Percentiles rank a stretch among this genome's conserved stretches.
Conservation (phyloP, 1,284 basidiomycete genomes). For the Amylostereum chailletii region DNA sequence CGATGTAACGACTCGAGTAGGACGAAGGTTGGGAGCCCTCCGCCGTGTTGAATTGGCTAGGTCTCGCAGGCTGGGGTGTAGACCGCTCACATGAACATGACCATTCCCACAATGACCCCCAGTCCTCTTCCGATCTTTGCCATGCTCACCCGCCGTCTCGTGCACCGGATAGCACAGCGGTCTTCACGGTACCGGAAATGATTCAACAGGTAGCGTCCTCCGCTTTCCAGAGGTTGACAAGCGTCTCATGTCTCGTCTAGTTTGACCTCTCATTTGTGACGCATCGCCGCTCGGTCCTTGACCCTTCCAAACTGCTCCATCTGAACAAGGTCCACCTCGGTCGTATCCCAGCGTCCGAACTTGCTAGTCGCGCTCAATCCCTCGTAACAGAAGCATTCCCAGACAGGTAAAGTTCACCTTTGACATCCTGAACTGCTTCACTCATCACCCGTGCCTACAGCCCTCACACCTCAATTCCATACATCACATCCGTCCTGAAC, state of each 20-base stretch:
- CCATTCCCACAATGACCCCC: neutral
- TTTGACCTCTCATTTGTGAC: constrained; percentile 69
- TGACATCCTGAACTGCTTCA: neutral
- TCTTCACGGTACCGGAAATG: constrained; percentile 61
- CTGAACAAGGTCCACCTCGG: constrained; percentile 72
- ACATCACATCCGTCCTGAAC: constrained; percentile 48
- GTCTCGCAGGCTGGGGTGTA: constrained; percentile 86
- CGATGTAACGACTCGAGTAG: constrained; percentile 23
- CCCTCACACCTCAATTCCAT: constrained; percentile 38
- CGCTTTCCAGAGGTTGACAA: neutral
- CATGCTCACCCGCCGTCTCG: constrained; percentile 14
- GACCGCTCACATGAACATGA: constrained; percentile 25
- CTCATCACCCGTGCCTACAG: constrained; percentile 19
- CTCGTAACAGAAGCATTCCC: constrained; percentile 41
- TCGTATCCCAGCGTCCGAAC: constrained; percentile 20
- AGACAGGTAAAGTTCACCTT: constrained; percentile 23
- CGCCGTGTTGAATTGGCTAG: constrained; percentile 90
- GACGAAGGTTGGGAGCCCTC: constrained; percentile 82
- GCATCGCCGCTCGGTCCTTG: constrained; percentile 67
- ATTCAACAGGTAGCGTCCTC: constrained; percentile 39
- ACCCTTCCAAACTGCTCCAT: constrained; percentile 63
- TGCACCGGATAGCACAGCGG: constrained; percentile 54
- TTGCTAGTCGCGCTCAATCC: constrained; percentile 41
- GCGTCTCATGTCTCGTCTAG: constrained; percentile 22
- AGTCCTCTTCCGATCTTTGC: constrained; percentile 10